These are phyloP conservation scores for Kodamaea neixiangensis DNA, from an alignment of 805 yeast species.

Conservation along the genomic window DNA sequence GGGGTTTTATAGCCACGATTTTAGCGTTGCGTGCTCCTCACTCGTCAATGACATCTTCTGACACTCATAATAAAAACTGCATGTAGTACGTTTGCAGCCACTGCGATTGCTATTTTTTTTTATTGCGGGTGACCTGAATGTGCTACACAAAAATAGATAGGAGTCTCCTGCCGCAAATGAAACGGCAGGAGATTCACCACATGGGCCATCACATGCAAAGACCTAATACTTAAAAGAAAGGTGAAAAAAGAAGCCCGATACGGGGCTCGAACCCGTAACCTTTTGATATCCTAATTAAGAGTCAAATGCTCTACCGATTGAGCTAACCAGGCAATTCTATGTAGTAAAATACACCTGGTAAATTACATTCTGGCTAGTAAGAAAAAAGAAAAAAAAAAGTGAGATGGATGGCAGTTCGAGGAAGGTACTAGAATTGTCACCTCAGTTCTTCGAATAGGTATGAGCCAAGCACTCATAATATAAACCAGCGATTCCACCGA, in stretches of 20 bases:
- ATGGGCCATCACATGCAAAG: too few species aligned
- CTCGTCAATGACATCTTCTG: too few species aligned
- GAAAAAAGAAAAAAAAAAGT: too few species aligned
- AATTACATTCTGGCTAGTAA: too few species aligned
- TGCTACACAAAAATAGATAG: not conserved
- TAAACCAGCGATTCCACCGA: too few species aligned
- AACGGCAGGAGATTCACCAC: too few species aligned
- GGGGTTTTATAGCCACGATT: conserved; percentile 4
- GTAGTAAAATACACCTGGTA: not conserved
- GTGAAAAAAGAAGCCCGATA: conserved; percentile 17
- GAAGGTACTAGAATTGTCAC: too few species aligned
- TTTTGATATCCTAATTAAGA: conserved; percentile 16
- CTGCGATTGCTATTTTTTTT: not conserved
- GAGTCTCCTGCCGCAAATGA: too few species aligned
- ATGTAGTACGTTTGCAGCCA: not conserved
- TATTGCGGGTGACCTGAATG: not conserved
- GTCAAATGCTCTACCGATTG: conserved; percentile 13
- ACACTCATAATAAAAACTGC: not conserved
- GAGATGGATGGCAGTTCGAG: too few species aligned
- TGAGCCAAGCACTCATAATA: too few species aligned
- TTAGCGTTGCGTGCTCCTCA: not conserved
- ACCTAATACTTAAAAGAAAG: not conserved
- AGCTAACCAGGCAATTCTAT: conserved; percentile 10
- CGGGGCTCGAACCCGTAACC: conserved; percentile 24
- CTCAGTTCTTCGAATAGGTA: too few species aligned